Evolutionary conservation across 148 eudicot species (phyloP), one percentile per base, ranked within the genome.

Genomic region (Chenopodium formosanum): DNA sequence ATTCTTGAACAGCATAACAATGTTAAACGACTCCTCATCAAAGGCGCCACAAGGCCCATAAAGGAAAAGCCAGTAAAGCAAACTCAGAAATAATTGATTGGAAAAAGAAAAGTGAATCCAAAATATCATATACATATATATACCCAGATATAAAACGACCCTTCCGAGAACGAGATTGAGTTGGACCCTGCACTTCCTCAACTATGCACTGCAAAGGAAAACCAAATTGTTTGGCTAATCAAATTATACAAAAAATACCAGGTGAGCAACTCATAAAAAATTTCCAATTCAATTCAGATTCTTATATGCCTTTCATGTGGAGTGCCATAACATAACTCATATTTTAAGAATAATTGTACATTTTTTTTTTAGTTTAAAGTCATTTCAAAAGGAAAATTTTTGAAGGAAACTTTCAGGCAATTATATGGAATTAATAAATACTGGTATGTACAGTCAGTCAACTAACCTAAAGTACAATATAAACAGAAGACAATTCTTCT

Each of bases 131-230:
- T 69, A 53, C 90, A 96, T 98, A 84, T 34, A 58, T 69, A 53
- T 91, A 96, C 99, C 99, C 99, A 69, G 99, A 92, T 87, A 96
- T 94, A 83, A 96, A 96, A 82, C 99, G 99, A 62, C 90, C 90
- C 87, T 96, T 96, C 52, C 99, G 92, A 64, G 95, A 82, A 76
- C 98, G 97, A 74, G 95, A 95, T 85, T 96, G 99, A 80, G 94
- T 70, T 86, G 99, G 99, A 87, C 97, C 99, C 83, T 96, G 99
- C 63, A 96, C 92, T 90, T 96, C 99, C 88, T 96, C 99, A 80
- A 96, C 99, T 81, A 96, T 88, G 80, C 99, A 94, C 99, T 95
- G 79, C 75, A 86, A 82, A 76, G 69, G 83, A 52, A 69, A 82
- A 74, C 44, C 44, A 40, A 40, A 6, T 40, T 62, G 71, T 4